Evolutionary conservation across 2,329 filamentous ascomycete genomes (phyloP).

Genomic region (Mycosphaerella sp.): DNA sequence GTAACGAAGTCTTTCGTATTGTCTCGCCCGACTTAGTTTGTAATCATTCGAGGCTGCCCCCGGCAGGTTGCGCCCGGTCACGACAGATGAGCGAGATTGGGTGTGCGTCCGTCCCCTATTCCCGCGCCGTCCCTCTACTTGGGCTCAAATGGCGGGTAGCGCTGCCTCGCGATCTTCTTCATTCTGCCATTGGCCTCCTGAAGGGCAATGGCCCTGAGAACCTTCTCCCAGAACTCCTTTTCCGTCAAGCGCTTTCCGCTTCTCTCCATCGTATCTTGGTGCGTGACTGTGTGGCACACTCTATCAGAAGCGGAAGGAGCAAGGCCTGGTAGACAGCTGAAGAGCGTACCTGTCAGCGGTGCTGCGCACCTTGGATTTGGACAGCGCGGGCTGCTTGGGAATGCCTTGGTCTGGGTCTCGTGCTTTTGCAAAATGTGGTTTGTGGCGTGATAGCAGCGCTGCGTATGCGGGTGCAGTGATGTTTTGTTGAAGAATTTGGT

Average conservation of each 20-base stretch:
- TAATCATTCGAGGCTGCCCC: no score
- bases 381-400: no score
- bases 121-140: not conserved
- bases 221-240: not conserved
- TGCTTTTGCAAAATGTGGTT: no score
- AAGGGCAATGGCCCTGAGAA: not conserved
- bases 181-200: not conserved
- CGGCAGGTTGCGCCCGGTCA: not conserved
- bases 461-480: no score
- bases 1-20: no score
- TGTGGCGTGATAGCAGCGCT: no score
- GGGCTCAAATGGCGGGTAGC: constrained; percentile 1
- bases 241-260: not conserved
- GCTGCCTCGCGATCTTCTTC: not conserved
- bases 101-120: not conserved
- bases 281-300: not conserved
- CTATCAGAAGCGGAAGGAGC: not conserved
- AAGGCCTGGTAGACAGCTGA: not conserved
- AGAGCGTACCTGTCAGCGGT: no score
- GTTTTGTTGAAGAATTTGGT: no score
- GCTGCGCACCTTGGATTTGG: no score
- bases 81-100: not conserved
- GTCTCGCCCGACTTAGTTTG: no score
- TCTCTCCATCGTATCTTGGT: not conserved
- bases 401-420: no score